Percentiles rank a stretch among this genome's conserved stretches.
These are phyloP conservation scores for Thermomucor indicae-seudaticae DNA, from an alignment of 371 early-diverging fungal genomes.

Conservation along the genomic window DNA sequence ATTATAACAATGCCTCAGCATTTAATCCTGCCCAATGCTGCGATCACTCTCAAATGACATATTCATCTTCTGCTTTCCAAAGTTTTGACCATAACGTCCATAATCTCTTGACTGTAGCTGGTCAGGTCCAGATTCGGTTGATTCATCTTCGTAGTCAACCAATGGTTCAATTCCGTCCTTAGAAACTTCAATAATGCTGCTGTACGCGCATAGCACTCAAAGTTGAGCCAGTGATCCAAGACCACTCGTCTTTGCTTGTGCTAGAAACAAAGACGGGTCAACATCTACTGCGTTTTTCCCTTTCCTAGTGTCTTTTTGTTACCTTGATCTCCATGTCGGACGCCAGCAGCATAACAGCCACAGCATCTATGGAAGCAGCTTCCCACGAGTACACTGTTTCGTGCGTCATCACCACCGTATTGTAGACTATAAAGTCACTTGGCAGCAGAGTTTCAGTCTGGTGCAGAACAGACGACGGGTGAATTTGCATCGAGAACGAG, in stretches of 20 bases:
- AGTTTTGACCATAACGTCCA: constrained; percentile 25
- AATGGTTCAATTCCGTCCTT: constrained; percentile 43
- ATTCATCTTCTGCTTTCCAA: constrained; percentile 21
- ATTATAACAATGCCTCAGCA: too few relatives aligned
- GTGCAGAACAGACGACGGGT: constrained; percentile 57
- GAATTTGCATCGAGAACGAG: constrained; percentile 38
- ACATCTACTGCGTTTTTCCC: neutral
- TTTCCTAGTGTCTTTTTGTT: constrained; percentile 4
- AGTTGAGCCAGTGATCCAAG: constrained; percentile 61
- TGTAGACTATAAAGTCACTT: constrained; percentile 49
- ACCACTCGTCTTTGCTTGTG: constrained; percentile 50
- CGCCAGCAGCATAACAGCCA: constrained; percentile 52
- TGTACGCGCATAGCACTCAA: constrained; percentile 61
- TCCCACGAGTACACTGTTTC: constrained; percentile 56
- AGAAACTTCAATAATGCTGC: constrained; percentile 57
- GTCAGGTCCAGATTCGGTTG: constrained; percentile 31
- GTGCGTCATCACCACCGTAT: constrained; percentile 52
- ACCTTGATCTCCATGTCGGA: constrained; percentile 53
- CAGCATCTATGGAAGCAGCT: constrained; percentile 43
- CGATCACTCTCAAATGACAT: too few relatives aligned
- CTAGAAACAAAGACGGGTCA: constrained; percentile 31
- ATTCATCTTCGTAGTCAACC: constrained; percentile 35
- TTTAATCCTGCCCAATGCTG: too few relatives aligned
- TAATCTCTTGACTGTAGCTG: constrained; percentile 17
- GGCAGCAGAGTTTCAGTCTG: constrained; percentile 20